Base-by-base conservation (phyloP, 2,329 filamentous ascomycete genomes). In the Biscogniauxia marginata region DNA sequence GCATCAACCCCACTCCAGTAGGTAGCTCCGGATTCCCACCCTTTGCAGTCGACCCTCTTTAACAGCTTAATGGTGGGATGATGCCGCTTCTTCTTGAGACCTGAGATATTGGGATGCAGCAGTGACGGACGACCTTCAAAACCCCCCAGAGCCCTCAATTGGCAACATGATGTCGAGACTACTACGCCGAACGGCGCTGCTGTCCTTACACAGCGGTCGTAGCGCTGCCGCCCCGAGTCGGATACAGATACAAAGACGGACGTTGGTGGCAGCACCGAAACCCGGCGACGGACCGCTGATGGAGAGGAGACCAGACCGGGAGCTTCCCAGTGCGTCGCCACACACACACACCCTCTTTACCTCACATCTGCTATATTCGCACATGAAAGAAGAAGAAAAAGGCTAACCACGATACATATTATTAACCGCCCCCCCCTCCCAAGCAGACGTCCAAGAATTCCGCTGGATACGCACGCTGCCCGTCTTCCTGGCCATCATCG, bases 391-490 rank as follows among this genome's bases (percentile, higher is more conserved):
- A 30, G 13, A 18, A 8, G 9, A 20, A 46, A 1, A 11, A 39
- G 4, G 24, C 49, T 23, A 44, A 54, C 21, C 43, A 47, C 44
- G 47, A 54, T 49, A 23, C 52, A 46, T 52, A 34, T 56, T 62
- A 55, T 63, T 60, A 2, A 19, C 16, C 24, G 1, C 16, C 11
- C 30, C 30, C 19, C 44, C 0, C 44, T 20, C 34, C 16, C 50
- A 53, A 48, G 56, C 63, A 78, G 77, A 78, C 62, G 67, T 81
- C 56, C 67, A 74, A 53, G 70, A 75, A 49, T 84, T 84, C 70
- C 79, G 81, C 64, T 93, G 89, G 89, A 71, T 80, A 54, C 83
- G 84, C 65, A 91, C 91, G 1, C 75, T 96, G 30, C 93, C 93
- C 53, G 77, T 96, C 71, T 98, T 98, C 81, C 71, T 88, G 52